These are phyloP conservation scores for Polygonum aviculare DNA, from an alignment of 148 eudicot species.

Conservation along the genomic window DNA sequence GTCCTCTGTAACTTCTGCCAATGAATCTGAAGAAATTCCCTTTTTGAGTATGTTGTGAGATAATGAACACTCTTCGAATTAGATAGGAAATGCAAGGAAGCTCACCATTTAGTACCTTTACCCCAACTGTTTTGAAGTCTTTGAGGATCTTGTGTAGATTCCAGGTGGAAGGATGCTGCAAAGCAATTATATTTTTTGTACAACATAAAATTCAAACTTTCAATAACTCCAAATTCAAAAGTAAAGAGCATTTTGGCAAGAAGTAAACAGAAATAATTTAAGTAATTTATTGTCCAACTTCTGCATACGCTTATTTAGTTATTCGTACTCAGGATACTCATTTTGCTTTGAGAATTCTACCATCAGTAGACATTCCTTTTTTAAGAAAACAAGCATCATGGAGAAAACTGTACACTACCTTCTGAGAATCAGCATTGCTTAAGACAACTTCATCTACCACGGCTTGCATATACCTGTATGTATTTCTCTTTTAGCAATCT, in stretches of 20 bases:
- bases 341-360: neutral
- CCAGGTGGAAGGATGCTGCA: conserved; percentile 79
- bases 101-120: conserved; percentile 57
- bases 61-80: neutral
- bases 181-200: neutral
- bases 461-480: conserved; percentile 92
- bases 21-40: conserved; percentile 45
- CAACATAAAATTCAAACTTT: neutral
- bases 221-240: neutral
- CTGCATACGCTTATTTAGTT: neutral
- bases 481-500: neutral
- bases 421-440: conserved; percentile 49
- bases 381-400: neutral
- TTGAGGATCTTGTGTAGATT: conserved; percentile 50
- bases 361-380: neutral
- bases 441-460: conserved; percentile 71
- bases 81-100: conserved; percentile 1
- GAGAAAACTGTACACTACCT: conserved; percentile 36
- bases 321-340: neutral
- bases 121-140: conserved; percentile 54
- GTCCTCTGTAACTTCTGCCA: conserved; percentile 51
- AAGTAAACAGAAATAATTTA: neutral
- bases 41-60: neutral
- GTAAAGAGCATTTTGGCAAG: neutral
- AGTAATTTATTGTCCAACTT: neutral